Percentiles rank a stretch among this genome's conserved stretches.
Conservation (phyloP, 495 filamentous ascomycete genomes). For the Cenococcum geophilum region DNA sequence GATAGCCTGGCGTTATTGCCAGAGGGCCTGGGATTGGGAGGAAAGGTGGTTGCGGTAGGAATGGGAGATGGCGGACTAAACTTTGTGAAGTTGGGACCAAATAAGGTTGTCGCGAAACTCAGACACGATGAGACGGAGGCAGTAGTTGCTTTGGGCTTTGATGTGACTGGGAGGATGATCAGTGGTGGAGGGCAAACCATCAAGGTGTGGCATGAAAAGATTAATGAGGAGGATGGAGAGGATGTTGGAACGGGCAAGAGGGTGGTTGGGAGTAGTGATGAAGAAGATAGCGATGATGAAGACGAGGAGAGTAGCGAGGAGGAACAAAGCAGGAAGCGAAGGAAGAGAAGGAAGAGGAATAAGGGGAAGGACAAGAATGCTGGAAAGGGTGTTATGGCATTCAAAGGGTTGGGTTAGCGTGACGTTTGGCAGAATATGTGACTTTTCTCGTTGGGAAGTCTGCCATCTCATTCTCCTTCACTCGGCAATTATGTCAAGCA, state of each 20-base stretch:
- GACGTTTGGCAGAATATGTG: neutral
- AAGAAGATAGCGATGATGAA: conserved; percentile 39
- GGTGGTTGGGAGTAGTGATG: conserved; percentile 1
- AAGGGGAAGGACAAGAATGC: conserved; percentile 50
- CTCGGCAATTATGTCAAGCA: no score
- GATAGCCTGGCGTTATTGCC: conserved; percentile 65
- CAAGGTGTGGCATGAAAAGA: conserved; percentile 74
- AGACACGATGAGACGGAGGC: conserved; percentile 82
- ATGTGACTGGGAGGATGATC: conserved; percentile 76
- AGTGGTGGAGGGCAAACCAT: conserved; percentile 75
- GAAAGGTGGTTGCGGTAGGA: conserved; percentile 66
- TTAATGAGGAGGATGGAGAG: conserved; percentile 40
- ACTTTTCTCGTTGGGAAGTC: no score
- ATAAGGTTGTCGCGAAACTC: conserved; percentile 54
- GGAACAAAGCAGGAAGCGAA: conserved; percentile 30
- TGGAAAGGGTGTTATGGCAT: conserved; percentile 56
- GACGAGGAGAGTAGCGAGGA: conserved; percentile 42
- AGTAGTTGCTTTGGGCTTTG: conserved; percentile 71
- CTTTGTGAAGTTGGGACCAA: conserved; percentile 51
- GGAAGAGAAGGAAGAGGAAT: conserved; percentile 53
- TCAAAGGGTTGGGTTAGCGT: conserved; percentile 56
- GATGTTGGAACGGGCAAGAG: conserved; percentile 23
- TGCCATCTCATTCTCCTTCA: no score
- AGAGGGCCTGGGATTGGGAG: conserved; percentile 52
- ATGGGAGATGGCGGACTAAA: conserved; percentile 63